phyloP scores from a whole-genome alignment of 1,139 yeast genomes.

The Suhomyces yuchorum region DNA sequence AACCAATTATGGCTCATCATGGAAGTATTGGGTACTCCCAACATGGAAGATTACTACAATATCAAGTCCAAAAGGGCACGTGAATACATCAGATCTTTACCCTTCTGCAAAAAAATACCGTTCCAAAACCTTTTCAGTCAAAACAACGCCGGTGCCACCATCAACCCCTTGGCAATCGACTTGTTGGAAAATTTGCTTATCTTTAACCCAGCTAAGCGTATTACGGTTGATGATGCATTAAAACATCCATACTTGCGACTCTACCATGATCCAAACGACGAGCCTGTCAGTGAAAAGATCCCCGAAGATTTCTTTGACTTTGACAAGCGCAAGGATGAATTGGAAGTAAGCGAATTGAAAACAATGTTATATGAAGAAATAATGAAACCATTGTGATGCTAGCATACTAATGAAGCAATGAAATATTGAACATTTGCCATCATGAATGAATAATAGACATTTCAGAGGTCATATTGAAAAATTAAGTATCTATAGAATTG shows the following conservation, averaged over 20 bases:
- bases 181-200: slow-evolving; percentile 71
- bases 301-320: slow-evolving; percentile 81
- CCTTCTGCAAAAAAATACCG: slow-evolving; percentile 60
- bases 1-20: slow-evolving; percentile 85
- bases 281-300: slow-evolving; percentile 73
- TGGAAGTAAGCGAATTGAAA: slow-evolving; percentile 72
- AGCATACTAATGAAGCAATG: neutral
- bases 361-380: slow-evolving; percentile 67
- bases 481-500: no score
- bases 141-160: slow-evolving; percentile 18
- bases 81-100: slow-evolving; percentile 78
- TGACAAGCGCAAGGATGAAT: slow-evolving; percentile 71
- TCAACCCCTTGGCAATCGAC: slow-evolving; percentile 75
- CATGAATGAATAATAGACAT: neutral
- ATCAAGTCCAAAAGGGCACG: slow-evolving; percentile 85
- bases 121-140: slow-evolving; percentile 30
- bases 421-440: no score
- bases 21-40: slow-evolving; percentile 89
- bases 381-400: slow-evolving; percentile 30
- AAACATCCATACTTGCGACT: slow-evolving; percentile 76
- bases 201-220: slow-evolving; percentile 78
- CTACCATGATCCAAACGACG: slow-evolving; percentile 85
- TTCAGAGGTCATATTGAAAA: neutral
- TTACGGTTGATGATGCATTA: slow-evolving; percentile 79
- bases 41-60: slow-evolving; percentile 74